A percentile compares a stretch with the other conserved stretches of the same genome.
phyloP scores from a whole-genome alignment of 2,329 filamentous ascomycete genomes.

The Botrytis hyacinthi region DNA sequence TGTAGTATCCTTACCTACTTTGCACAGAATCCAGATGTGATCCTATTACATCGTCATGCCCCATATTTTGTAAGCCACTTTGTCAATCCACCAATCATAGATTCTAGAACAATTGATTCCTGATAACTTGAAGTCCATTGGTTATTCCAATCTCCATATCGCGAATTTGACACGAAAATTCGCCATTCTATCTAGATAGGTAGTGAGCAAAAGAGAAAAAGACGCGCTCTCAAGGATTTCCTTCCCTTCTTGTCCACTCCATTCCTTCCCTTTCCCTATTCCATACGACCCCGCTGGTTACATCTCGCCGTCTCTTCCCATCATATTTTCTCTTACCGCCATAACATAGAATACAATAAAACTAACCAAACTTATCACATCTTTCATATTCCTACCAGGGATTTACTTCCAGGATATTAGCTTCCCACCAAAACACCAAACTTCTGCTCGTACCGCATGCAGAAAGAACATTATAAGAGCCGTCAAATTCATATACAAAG shows the following conservation, averaged over 20 bases:
- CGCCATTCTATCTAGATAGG: not conserved
- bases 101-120: not conserved
- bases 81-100: not conserved
- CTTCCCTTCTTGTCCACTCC: not conserved
- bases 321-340: slow-evolving; percentile 2
- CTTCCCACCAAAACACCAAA: slow-evolving; percentile 17
- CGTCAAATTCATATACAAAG: slow-evolving; percentile 24
- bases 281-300: not conserved
- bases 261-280: not conserved
- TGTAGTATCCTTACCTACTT: not conserved
- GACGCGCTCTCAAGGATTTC: not conserved
- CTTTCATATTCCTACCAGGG: not conserved
- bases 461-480: slow-evolving; percentile 22
- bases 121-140: not conserved
- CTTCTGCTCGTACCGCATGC: slow-evolving; percentile 12
- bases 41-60: too few species aligned
- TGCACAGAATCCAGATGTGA: not conserved
- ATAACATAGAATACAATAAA: slow-evolving; percentile 14
- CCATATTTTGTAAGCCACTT: not conserved
- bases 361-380: not conserved
- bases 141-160: not conserved
- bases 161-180: slow-evolving; percentile 8
- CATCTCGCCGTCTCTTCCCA: not conserved
- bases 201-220: not conserved
- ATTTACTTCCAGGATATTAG: slow-evolving; percentile 8